phyloP scores from a whole-genome alignment of 768 basidiomycete species.

The Serpula lacrymans region DNA sequence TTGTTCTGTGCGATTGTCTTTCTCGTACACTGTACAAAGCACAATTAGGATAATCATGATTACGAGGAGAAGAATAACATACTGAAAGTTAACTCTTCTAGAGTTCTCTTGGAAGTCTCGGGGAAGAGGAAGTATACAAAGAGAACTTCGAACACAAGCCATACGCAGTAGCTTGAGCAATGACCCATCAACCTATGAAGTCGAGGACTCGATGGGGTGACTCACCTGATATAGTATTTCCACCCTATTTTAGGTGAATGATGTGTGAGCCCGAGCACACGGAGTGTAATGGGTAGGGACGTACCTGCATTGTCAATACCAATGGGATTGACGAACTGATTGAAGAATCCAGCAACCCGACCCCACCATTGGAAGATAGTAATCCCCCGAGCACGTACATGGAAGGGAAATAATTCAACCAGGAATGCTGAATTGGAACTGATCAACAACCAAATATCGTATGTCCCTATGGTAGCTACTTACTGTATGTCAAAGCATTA shows the following conservation, averaged over 20 bases:
- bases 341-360: slow-evolving; percentile 56
- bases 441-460: background rate
- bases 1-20: slow-evolving; percentile 38
- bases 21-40: slow-evolving; percentile 38
- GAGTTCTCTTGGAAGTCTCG: slow-evolving; percentile 49
- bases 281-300: background rate
- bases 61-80: slow-evolving; percentile 17
- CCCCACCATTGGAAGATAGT: slow-evolving; percentile 58
- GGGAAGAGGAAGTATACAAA: slow-evolving; percentile 64
- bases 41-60: background rate
- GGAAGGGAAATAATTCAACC: slow-evolving; percentile 68
- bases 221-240: slow-evolving; percentile 54
- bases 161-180: slow-evolving; percentile 42
- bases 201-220: background rate
- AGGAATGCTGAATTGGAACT: slow-evolving; percentile 42
- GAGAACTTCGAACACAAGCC: slow-evolving; percentile 48
- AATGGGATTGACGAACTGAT: slow-evolving; percentile 65
- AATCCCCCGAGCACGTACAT: slow-evolving; percentile 59
- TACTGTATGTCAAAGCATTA: slow-evolving; percentile 57
- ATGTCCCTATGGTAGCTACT: slow-evolving; percentile 6
- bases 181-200: background rate
- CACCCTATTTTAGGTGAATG: slow-evolving; percentile 31
- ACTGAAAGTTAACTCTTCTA: slow-evolving; percentile 62
- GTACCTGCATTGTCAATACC: slow-evolving; percentile 49
- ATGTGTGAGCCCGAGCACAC: background rate